These are phyloP conservation scores for Brassica nigra DNA, from an alignment of 345 rosid species.

Conservation along the genomic window DNA sequence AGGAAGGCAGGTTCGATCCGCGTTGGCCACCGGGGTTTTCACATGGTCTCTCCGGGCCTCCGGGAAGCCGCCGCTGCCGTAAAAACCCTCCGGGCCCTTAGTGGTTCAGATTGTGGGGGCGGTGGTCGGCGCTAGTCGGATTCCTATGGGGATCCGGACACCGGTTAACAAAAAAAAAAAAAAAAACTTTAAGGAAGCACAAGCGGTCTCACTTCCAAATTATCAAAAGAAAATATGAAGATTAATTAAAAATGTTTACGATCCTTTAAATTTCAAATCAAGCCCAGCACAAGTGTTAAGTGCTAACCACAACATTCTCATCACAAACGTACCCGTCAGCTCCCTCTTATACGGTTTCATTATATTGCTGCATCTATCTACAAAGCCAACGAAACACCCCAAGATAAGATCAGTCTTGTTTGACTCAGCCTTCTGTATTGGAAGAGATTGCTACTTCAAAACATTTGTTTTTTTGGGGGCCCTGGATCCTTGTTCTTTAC, in stretches of 20 bases:
- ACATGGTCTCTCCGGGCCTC: too few relatives aligned
- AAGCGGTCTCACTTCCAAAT: not conserved
- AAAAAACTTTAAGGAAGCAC: too few relatives aligned
- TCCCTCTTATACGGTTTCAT: not conserved
- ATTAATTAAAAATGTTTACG: not conserved
- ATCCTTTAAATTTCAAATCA: not conserved
- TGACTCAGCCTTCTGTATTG: not conserved
- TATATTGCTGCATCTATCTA: not conserved
- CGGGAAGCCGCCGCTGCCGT: too few relatives aligned
- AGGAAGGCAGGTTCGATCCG: too few relatives aligned
- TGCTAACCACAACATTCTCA: not conserved
- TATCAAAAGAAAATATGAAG: not conserved
- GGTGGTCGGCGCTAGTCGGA: too few relatives aligned
- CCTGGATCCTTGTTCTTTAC: not conserved
- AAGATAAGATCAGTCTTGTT: not conserved
- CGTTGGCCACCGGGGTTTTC: too few relatives aligned
- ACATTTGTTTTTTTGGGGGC: not conserved
- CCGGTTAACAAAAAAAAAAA: too few relatives aligned
- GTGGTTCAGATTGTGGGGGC: too few relatives aligned
- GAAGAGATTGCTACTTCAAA: not conserved
- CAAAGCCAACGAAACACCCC: not conserved
- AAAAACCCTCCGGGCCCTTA: too few relatives aligned
- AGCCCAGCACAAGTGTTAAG: not conserved
- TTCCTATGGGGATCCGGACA: too few relatives aligned
- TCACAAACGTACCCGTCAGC: not conserved